phyloP scores from a whole-genome alignment of 306 rosid genomes.

The Inga laurina region DNA sequence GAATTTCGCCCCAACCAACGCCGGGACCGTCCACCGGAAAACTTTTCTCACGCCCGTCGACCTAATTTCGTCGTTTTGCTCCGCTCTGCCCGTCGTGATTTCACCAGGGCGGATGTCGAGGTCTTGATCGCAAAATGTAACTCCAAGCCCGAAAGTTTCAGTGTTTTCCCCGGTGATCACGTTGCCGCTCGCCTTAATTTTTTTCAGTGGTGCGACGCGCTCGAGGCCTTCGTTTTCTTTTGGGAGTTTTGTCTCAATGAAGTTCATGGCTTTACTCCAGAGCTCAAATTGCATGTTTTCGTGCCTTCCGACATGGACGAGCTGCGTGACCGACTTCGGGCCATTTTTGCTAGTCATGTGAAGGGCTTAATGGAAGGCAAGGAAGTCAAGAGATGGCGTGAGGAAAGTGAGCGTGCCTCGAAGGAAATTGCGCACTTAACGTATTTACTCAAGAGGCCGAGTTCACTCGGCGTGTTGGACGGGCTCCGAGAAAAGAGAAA shows the following conservation, averaged over 20 bases:
- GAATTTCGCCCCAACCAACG: slow-evolving; percentile 14
- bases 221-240: slow-evolving; percentile 53
- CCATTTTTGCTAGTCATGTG: slow-evolving; percentile 49
- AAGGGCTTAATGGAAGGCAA: slow-evolving; percentile 54
- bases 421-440: slow-evolving; percentile 35
- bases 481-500: slow-evolving; percentile 27
- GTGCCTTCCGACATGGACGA: slow-evolving; percentile 54
- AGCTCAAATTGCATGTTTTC: slow-evolving; percentile 27
- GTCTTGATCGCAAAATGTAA: slow-evolving; percentile 45
- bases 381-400: slow-evolving; percentile 50
- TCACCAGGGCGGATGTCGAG: slow-evolving; percentile 18
- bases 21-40: slow-evolving; percentile 30
- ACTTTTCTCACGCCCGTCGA: neutral
- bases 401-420: slow-evolving; percentile 33
- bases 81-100: slow-evolving; percentile 27
- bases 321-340: slow-evolving; percentile 46
- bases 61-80: slow-evolving; percentile 54
- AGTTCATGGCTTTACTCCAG: slow-evolving; percentile 52
- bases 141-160: slow-evolving; percentile 33
- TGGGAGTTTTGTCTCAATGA: slow-evolving; percentile 67
- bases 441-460: neutral
- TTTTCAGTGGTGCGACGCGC: slow-evolving; percentile 54
- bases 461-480: rapidly evolving
- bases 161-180: neutral
- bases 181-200: slow-evolving; percentile 51